Base-by-base conservation (phyloP, 2,329 filamentous ascomycete genomes). In the Xylariaceae sp. region DNA sequence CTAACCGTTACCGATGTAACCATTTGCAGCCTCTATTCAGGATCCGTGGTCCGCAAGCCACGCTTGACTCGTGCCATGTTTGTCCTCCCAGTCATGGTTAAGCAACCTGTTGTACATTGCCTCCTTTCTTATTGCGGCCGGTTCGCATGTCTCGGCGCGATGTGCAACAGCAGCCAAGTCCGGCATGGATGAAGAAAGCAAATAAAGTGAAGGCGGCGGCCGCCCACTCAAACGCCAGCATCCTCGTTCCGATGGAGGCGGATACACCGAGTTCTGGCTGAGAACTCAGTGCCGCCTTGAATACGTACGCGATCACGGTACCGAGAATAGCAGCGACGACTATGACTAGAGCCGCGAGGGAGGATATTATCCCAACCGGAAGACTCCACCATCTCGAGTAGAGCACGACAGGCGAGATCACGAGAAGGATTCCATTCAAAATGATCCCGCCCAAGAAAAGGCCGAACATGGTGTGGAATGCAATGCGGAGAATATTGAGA, bases 181-280 rank as follows among this genome's bases (percentile, higher is more conserved):
- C 83, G 26, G 87, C 74, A 69, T 95, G 89, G 18, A 95, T 75
- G 30, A 87, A 68, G 63, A 88, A 92, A 0, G 86, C 86, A 18
- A 92, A 65, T 5, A 89, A 72, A 1, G 82, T 80, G 56, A 86
- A 81, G 0, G 77, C 81, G 0, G 84, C 80, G 0, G 86, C 88
- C 26, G 90, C 80, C 92, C 92, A 97, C 86, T 95, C 92, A 67
- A 95, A 95, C 0, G 75, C 87, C 64, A 95, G 81, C 87, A 95
- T 92, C 61, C 83, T 79, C 34, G 69, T 72, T 5, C 91, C 91
- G 32, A 95, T 74, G 2, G 79, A 72, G 2, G 86, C 88, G 9
- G 73, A 69, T 62, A 96, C 91, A 69, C 95, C 94, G 49, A 96
- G 75, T 54, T 88, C 83, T 2, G 80, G 78, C 65, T 88, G 84